Evolutionary conservation across 1,139 yeast genomes (phyloP).

Genomic region (Zhuliangozyma blackwelliae): DNA sequence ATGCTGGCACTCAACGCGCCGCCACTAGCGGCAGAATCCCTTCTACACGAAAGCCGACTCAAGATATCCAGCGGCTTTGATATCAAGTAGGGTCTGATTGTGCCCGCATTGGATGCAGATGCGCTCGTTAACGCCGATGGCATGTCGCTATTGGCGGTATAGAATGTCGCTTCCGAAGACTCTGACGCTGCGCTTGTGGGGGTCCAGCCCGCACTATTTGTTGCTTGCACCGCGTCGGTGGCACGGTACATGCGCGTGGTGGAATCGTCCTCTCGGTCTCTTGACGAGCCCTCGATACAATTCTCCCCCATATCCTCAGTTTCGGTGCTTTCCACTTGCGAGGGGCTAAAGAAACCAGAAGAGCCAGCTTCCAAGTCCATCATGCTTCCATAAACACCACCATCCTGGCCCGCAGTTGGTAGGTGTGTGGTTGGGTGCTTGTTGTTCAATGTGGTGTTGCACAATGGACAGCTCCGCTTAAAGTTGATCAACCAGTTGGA

Average conservation of each 20-base stretch:
- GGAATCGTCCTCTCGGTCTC: neutral
- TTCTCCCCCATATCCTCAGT: neutral
- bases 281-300: neutral
- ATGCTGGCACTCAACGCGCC: constrained; percentile 22
- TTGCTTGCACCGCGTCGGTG: neutral
- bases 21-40: neutral
- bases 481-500: constrained; percentile 46
- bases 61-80: constrained; percentile 27
- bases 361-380: constrained; percentile 15
- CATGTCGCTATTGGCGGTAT: constrained; percentile 4
- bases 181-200: no score
- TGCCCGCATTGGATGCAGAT: no score
- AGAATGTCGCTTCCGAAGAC: constrained; percentile 3
- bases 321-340: constrained; percentile 7
- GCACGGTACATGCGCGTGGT: constrained; percentile 2
- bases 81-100: constrained; percentile 7
- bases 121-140: neutral
- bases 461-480: constrained; percentile 42
- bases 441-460: constrained; percentile 27
- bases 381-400: constrained; percentile 17
- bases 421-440: constrained; percentile 1
- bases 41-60: constrained; percentile 16
- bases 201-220: no score
- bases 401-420: constrained; percentile 18
- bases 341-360: constrained; percentile 5